These are phyloP conservation scores for Davidsoniella neocaledoniae DNA, from an alignment of 2,329 filamentous ascomycete genomes.

Conservation along the genomic window DNA sequence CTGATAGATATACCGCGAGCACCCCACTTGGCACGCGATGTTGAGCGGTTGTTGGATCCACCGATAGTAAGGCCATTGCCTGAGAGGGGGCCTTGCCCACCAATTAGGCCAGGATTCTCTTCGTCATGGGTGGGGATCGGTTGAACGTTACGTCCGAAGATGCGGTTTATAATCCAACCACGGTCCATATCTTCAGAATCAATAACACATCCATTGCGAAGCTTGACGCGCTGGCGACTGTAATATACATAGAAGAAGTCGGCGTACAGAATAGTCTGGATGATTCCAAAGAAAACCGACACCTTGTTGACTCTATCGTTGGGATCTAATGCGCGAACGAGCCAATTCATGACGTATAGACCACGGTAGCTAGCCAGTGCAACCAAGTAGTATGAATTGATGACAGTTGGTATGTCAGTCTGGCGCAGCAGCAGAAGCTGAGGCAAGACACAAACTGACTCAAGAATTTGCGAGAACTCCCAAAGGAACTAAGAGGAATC, in stretches of 20 bases:
- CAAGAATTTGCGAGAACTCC: conserved; percentile 81
- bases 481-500: conserved; percentile 46
- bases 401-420: conserved; percentile 88
- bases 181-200: conserved; percentile 77
- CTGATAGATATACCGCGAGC: conserved; percentile 48
- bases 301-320: conserved; percentile 48
- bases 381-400: conserved; percentile 90
- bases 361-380: conserved; percentile 75
- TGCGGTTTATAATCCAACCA: conserved; percentile 65
- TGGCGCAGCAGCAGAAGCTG: conserved; percentile 84
- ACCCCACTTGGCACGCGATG: conserved; percentile 38
- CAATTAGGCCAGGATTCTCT: conserved; percentile 31
- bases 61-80: conserved; percentile 14
- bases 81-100: conserved; percentile 13
- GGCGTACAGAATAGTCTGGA: conserved; percentile 79
- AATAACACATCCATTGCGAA: conserved; percentile 71
- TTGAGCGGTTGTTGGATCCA: neutral
- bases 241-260: conserved; percentile 98
- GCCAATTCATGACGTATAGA: conserved; percentile 87
- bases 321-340: conserved; percentile 47
- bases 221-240: conserved; percentile 81
- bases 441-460: conserved; percentile 78
- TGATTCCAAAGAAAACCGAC: conserved; percentile 67
- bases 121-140: conserved; percentile 34
- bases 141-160: conserved; percentile 48